phyloP scores from a whole-genome alignment of 1,284 basidiomycete species.

The Schizophyllum amplum region DNA sequence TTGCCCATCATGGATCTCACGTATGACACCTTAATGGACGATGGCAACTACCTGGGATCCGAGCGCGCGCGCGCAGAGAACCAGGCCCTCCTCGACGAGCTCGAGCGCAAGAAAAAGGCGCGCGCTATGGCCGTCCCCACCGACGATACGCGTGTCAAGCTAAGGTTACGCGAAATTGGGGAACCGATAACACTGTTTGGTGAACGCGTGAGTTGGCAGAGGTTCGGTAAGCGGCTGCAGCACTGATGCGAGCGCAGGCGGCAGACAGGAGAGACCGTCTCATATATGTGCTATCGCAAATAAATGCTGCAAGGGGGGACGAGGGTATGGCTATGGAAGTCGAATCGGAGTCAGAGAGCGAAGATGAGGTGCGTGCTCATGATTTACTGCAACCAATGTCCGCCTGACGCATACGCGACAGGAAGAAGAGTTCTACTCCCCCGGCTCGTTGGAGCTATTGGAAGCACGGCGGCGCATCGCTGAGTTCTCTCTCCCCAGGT shows the following conservation, averaged over 20 bases:
- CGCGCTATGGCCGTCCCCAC: constrained; percentile 93
- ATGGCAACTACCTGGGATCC: constrained; percentile 64
- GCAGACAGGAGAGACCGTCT: constrained; percentile 90
- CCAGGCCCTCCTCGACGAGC: constrained; percentile 79
- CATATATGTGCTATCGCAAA: constrained; percentile 87
- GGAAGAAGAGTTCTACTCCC: constrained; percentile 96
- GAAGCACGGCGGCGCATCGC: constrained; percentile 81
- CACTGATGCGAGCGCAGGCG: constrained; percentile 36
- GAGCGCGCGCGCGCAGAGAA: constrained; percentile 71
- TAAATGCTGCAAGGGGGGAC: constrained; percentile 71
- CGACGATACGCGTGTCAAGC: constrained; percentile 88
- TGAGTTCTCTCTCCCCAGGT: constrained; percentile 90
- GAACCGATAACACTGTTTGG: constrained; percentile 97
- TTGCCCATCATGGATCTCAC: background rate
- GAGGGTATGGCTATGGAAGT: constrained; percentile 66
- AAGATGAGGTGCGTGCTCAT: constrained; percentile 59
- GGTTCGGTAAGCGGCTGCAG: constrained; percentile 15
- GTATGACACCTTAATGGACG: constrained; percentile 59
- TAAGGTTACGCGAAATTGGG: constrained; percentile 83
- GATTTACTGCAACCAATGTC: background rate
- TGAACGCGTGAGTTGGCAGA: constrained; percentile 67
- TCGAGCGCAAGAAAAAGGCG: constrained; percentile 95
- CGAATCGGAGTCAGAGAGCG: constrained; percentile 53
- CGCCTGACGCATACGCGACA: constrained; percentile 20
- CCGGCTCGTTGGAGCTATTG: constrained; percentile 81